These are phyloP conservation scores for Paramecium pentaurelia DNA, from an alignment of 73 alveolate genomes.

Conservation along the genomic window DNA sequence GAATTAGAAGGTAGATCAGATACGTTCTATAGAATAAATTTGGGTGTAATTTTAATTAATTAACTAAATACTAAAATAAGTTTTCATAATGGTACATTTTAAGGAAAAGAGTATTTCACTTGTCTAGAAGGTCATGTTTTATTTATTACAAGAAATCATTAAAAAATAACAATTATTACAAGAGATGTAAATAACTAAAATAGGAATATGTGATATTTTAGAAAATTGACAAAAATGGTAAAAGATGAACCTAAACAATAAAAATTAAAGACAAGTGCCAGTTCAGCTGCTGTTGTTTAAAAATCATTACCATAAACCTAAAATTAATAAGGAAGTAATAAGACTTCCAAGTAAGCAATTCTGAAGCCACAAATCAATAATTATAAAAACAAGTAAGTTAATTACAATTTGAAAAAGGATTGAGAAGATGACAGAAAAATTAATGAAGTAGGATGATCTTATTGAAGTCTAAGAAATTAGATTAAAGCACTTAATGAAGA, in stretches of 20 bases:
- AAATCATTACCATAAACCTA: not conserved
- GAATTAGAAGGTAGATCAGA: not conserved
- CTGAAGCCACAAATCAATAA: not conserved
- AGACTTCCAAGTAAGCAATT: not conserved
- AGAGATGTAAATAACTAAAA: not conserved
- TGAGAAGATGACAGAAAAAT: conserved; percentile 14
- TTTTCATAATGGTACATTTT: not conserved
- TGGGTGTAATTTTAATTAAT: not conserved
- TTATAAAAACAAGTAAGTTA: not conserved
- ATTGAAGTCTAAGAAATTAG: not conserved
- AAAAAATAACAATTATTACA: not conserved
- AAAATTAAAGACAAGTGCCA: not conserved
- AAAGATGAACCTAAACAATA: not conserved
- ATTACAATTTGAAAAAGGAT: not conserved
- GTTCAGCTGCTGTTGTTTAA: not conserved
- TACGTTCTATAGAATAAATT: not conserved
- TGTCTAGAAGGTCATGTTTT: not conserved
- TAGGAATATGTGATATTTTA: not conserved
- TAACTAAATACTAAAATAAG: not conserved
- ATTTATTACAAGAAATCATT: not conserved
- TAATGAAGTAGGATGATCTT: not conserved
- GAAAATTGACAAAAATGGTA: not conserved
- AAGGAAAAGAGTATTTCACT: not conserved
- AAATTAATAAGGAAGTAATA: not conserved
- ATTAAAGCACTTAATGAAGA: not conserved